Conservation (phyloP, 495 filamentous ascomycete species). For the Aspergillus affinis region DNA sequence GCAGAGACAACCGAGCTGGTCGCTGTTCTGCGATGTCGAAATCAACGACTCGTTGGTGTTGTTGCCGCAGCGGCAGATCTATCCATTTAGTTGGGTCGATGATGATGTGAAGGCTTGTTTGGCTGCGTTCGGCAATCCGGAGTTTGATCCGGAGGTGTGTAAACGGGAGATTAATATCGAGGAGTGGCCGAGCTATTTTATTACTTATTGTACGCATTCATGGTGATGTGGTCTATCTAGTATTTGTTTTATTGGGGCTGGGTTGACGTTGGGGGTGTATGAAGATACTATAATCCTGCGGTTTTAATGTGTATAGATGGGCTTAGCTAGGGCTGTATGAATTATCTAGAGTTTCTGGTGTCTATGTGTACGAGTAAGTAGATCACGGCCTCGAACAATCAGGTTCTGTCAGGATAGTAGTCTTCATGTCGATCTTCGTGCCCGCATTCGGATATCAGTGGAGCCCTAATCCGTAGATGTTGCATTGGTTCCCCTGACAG, state of each 20-base stretch:
- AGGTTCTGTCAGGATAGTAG: background rate
- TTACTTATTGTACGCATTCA: conserved; percentile 27
- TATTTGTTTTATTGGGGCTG: background rate
- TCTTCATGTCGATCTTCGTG: background rate
- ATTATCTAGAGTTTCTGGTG: background rate
- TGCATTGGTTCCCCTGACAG: background rate
- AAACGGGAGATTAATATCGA: conserved; percentile 21
- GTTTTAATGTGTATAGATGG: background rate
- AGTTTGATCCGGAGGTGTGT: conserved; percentile 23
- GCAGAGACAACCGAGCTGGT: conserved; percentile 11
- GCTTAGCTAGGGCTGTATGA: background rate
- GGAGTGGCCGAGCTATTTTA: conserved; percentile 28
- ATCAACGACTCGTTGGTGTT: conserved; percentile 14
- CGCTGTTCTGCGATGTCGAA: conserved; percentile 15
- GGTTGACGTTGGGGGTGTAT: background rate
- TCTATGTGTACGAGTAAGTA: background rate
- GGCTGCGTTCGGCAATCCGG: conserved; percentile 14
- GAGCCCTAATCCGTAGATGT: background rate
- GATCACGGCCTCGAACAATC: background rate
- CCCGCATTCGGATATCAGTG: background rate
- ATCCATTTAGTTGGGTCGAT: conserved; percentile 27
- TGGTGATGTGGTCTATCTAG: conserved; percentile 12
- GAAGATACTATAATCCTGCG: background rate
- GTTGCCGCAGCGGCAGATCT: conserved; percentile 19
- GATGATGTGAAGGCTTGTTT: conserved; percentile 14